These are phyloP conservation scores for Colletotrichum lupini DNA, from an alignment of 2,329 filamentous ascomycete genomes.

Conservation along the genomic window DNA sequence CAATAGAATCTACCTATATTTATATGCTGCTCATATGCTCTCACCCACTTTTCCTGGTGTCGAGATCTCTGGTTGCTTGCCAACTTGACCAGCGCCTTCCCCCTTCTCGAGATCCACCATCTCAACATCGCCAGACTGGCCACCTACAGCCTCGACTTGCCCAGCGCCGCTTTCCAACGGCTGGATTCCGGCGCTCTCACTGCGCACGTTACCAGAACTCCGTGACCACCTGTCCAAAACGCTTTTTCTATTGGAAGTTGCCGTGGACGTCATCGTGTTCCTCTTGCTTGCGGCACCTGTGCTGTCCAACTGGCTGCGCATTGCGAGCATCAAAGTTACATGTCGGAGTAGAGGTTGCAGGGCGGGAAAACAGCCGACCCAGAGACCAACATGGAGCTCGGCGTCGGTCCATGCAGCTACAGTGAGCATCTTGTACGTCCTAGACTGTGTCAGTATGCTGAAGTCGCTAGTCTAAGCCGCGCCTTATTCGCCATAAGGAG, in stretches of 20 bases:
- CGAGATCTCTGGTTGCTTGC: background rate
- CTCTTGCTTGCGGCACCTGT: background rate
- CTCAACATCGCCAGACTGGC: background rate
- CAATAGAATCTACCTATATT: background rate
- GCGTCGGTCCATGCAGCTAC: slow-evolving; percentile 53
- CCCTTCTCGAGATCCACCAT: slow-evolving; percentile 29
- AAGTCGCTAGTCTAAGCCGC: too few species aligned
- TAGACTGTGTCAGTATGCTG: slow-evolving; percentile 27
- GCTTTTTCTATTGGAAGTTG: background rate
- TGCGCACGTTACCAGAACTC: background rate
- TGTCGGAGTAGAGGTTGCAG: slow-evolving; percentile 45
- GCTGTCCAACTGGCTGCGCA: slow-evolving; percentile 9
- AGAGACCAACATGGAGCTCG: slow-evolving; percentile 55
- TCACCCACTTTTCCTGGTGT: background rate
- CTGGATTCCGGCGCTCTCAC: background rate
- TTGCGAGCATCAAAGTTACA: background rate
- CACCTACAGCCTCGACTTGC: background rate
- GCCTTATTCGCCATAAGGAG: too few species aligned
- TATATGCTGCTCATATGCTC: background rate
- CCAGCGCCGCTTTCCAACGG: too few species aligned
- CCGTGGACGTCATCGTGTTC: background rate
- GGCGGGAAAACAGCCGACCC: slow-evolving; percentile 54
- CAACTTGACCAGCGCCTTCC: background rate
- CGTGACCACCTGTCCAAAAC: background rate
- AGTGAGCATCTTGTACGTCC: slow-evolving; percentile 50